Evolutionary conservation across 1,139 yeast species (phyloP), one percentile per base, ranked within the genome.

Genomic region (Saccharomyces pastorianus): DNA sequence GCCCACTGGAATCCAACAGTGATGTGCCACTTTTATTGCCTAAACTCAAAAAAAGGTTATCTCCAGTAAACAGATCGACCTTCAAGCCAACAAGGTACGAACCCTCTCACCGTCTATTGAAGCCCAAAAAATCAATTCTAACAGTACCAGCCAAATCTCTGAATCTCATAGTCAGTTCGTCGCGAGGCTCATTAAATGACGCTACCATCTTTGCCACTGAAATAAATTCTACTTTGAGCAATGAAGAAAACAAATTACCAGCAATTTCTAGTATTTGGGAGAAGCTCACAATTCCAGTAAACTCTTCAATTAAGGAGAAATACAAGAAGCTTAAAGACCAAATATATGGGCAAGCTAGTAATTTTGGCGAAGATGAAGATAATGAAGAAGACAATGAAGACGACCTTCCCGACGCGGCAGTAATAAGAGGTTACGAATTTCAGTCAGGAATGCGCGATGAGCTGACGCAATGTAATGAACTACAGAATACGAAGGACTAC

Each of bases 151-250:
- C 66, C 32, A 67, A 68, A 60, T 52, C 76, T 61, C 60, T 78
- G 32, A 83, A 83, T 53, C 76, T 79, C 61, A 70, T 84, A 47
- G 89, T 85, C 42, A 85, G 84, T 59, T 80, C 90, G 2, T 81
- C 84, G 65, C 82, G 84, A 27, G 90, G 90, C 0, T 75, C 76
- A 53, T 64, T 83, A 23, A 79, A 78, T 59, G 91, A 85, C 64
- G 91, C 91, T 6, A 85, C 91, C 4, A 81, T 79, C 59, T 85
- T 81, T 68, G 93, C 89, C 1, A 85, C 91, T 1, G 91, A 85
- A 65, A 75, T 85, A 50, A 85, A 85, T 65, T 79, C 88, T 0
- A 75, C 80, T 42, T 44, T 58, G 3, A 55, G 56, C 13, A 53
- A 53, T 25, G 80, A 81, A 58, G 76, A 84, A 57, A 81, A 78